Percentiles rank a stretch among this genome's conserved stretches.
Conservation (phyloP, 2,329 filamentous ascomycete species). For the Botryosphaeria dothidea region DNA sequence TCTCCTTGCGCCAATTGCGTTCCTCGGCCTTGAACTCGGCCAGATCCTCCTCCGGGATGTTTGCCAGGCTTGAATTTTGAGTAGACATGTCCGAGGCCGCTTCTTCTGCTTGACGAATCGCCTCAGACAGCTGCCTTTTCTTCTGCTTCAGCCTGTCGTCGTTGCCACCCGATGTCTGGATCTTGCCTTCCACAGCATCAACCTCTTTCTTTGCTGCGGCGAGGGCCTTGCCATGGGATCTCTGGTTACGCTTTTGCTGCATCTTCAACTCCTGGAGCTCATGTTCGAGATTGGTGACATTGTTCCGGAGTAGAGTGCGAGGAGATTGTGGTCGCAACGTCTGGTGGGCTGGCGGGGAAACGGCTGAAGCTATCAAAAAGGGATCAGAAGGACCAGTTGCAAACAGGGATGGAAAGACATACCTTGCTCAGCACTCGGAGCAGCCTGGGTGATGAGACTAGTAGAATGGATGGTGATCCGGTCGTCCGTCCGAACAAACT, state of each 20-base stretch:
- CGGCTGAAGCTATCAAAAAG: slow-evolving; percentile 23
- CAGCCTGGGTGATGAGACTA: slow-evolving; percentile 67
- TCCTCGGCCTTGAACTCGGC: slow-evolving; percentile 59
- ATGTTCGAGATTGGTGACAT: slow-evolving; percentile 70
- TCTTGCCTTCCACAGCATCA: slow-evolving; percentile 65
- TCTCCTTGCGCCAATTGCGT: slow-evolving; percentile 58
- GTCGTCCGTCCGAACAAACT: slow-evolving; percentile 71
- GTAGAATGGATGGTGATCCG: slow-evolving; percentile 69
- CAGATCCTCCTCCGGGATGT: slow-evolving; percentile 63
- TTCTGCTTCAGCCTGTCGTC: slow-evolving; percentile 77
- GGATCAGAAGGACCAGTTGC: neutral
- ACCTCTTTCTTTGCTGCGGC: slow-evolving; percentile 72
- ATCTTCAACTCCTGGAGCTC: slow-evolving; percentile 70
- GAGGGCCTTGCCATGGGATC: slow-evolving; percentile 71
- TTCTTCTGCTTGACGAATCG: slow-evolving; percentile 69
- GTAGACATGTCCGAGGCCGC: slow-evolving; percentile 57
- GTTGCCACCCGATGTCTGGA: slow-evolving; percentile 67
- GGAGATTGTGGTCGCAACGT: slow-evolving; percentile 73
- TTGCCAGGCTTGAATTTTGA: slow-evolving; percentile 66
- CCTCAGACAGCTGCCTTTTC: slow-evolving; percentile 72
- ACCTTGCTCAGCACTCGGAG: slow-evolving; percentile 61
- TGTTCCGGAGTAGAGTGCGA: slow-evolving; percentile 73
- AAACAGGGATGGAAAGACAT: neutral
- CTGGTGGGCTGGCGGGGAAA: slow-evolving; percentile 56
- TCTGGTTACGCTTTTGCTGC: slow-evolving; percentile 69